Evolutionary conservation across 306 rosid species (phyloP), one percentile per base, ranked within the genome.

Genomic region (Prunus davidiana): DNA sequence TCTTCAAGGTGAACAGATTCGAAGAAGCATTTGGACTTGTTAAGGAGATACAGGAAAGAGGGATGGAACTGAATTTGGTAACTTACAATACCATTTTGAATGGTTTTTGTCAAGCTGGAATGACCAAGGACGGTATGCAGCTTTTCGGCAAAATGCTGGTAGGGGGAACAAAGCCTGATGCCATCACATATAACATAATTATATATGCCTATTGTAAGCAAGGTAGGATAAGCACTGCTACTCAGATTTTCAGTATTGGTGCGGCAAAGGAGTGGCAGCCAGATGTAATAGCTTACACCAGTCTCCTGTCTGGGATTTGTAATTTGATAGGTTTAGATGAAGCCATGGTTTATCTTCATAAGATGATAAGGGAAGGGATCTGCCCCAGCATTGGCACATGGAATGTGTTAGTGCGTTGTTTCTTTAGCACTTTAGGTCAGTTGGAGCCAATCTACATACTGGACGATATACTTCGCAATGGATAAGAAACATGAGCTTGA

Each of bases 391-490:
- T 78, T 68, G 87, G 89, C 68, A 84, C 92, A 64, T 95, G 97
- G 99, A 54, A 87, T 84, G 88, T 78, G 72, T 82, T 95, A 38
- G 90, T 95, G 62, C 88, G 78, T 73, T 88, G 90, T 78, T 84
- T 90, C 74, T 92, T 95, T 78, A 78, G 82, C 93, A 78, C 80
- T 80, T 81, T 89, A 78, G 96, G 97, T 76, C 96, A 92, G 84
- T 76, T 90, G 74, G 91, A 93, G 79, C 97, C 98, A 46, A 82
- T 90, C 43, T 84, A 91, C 79, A 79, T 92, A 81, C 73, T 91
- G 75, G 96, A 89, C 73, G 87, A 89, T 76, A 85, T 94, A 32
- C 66, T 91, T 80, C 78, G 75, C 41, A 82, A 85, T 38, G 68
- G 81, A 77, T 84, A 76, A 74, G 25, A 13, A 30, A 68, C 58